These are phyloP conservation scores for Ophiostoma triangulosporum DNA, from an alignment of 2,329 filamentous ascomycete genomes.

Conservation along the genomic window DNA sequence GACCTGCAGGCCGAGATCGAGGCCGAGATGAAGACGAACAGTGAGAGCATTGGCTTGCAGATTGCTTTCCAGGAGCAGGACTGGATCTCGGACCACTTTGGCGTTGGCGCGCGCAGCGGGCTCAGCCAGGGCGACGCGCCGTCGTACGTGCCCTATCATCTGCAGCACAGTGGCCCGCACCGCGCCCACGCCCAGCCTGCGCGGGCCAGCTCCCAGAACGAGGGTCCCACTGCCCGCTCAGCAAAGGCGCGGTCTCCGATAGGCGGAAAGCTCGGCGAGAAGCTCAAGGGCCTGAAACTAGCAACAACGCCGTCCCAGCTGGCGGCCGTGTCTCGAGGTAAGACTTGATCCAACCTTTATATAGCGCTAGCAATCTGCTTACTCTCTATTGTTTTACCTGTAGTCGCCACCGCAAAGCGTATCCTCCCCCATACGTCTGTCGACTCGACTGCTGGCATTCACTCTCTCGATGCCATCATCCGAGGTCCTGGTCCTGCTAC, in stretches of 20 bases:
- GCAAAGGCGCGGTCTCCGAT: constrained; percentile 47
- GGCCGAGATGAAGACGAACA: constrained; percentile 56
- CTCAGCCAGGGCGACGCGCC: constrained; percentile 9
- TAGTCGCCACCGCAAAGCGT: background rate
- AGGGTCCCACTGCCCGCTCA: constrained; percentile 28
- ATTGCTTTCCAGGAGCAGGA: constrained; percentile 74
- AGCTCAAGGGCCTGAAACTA: constrained; percentile 64
- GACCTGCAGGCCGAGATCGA: constrained; percentile 67
- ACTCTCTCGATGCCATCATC: constrained; percentile 28
- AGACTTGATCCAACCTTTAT: too few species aligned
- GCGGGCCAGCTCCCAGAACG: background rate
- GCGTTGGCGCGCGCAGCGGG: constrained; percentile 29
- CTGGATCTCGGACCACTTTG: constrained; percentile 78
- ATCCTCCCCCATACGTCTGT: background rate
- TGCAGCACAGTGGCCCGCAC: background rate
- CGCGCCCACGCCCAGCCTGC: background rate
- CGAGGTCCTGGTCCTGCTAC: constrained; percentile 12
- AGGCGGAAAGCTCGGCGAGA: constrained; percentile 61
- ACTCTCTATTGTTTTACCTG: too few species aligned
- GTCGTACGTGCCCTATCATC: constrained; percentile 9
- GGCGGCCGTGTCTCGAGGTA: constrained; percentile 34
- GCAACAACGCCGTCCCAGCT: constrained; percentile 59
- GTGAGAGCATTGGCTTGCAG: constrained; percentile 68
- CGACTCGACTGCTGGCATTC: background rate
- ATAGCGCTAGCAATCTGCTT: too few species aligned